Conservation (phyloP, 108 stramenopile genomes). For the Pseudonitzschia pungens region DNA sequence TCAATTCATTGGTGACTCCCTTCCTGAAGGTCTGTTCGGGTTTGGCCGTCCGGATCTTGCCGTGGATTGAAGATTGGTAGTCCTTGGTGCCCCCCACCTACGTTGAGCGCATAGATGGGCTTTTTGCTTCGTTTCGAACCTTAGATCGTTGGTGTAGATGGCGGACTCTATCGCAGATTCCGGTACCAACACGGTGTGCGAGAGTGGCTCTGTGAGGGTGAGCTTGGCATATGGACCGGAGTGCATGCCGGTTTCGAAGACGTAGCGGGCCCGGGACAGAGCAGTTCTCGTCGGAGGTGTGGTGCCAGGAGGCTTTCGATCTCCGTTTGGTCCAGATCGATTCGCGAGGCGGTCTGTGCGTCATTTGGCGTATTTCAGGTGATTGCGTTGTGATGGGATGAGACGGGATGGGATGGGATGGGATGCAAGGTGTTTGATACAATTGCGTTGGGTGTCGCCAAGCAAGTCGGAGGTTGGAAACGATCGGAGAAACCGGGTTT, state of each 20-base stretch:
- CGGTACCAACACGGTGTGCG: not conserved
- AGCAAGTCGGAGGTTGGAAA: too few relatives aligned
- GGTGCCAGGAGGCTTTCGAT: not conserved
- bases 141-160: not conserved
- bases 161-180: not conserved
- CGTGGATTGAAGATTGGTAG: not conserved
- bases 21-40: not conserved
- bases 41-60: not conserved
- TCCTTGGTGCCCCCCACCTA: not conserved
- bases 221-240: constrained; percentile 46
- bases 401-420: too few relatives aligned
- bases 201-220: constrained; percentile 21
- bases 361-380: too few relatives aligned
- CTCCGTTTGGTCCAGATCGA: constrained; percentile 4
- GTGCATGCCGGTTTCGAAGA: constrained; percentile 53
- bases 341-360: not conserved
- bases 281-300: not conserved
- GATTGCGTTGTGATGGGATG: too few relatives aligned
- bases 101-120: not conserved
- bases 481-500: too few relatives aligned
- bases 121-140: not conserved
- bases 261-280: constrained; percentile 21
- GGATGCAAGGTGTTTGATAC: not conserved
- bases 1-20: not conserved
- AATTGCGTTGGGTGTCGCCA: not conserved